Evolutionary conservation across 1,284 basidiomycete genomes (phyloP).

Genomic region (Leccinum subfulvum): DNA sequence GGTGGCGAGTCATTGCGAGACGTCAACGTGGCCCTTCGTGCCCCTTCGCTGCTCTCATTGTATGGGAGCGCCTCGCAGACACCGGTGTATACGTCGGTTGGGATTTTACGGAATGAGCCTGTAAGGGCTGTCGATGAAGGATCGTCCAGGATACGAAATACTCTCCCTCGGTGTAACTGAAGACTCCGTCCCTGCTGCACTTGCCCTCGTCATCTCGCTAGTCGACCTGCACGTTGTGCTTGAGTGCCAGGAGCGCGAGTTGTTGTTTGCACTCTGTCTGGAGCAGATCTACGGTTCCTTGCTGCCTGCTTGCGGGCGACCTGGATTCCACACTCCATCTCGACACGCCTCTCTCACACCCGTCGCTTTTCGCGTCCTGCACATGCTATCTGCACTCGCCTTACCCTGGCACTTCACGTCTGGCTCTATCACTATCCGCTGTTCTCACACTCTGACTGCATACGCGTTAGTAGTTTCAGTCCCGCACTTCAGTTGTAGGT

Average conservation of each 20-base stretch:
- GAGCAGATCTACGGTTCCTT: slow-evolving; percentile 10
- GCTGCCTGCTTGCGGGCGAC: slow-evolving; percentile 28
- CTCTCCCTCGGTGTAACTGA: slow-evolving; percentile 4
- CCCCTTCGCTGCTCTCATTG: slow-evolving; percentile 27
- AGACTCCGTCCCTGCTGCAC: slow-evolving; percentile 14
- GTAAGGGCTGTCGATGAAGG: slow-evolving; percentile 17
- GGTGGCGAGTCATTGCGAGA: slow-evolving; percentile 25
- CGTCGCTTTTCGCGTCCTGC: slow-evolving; percentile 5
- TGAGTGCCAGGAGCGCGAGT: slow-evolving; percentile 23
- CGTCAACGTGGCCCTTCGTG: slow-evolving; percentile 10
- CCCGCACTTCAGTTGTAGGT: slow-evolving; percentile 31
- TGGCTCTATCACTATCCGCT: slow-evolving; percentile 27
- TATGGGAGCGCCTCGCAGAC: slow-evolving; percentile 22
- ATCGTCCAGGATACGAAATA: slow-evolving; percentile 12
- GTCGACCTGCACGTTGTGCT: slow-evolving; percentile 28
- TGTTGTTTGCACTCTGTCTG: slow-evolving; percentile 9
- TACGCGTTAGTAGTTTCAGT: slow-evolving; percentile 28
- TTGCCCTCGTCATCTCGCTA: slow-evolving; percentile 31
- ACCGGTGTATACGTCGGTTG: slow-evolving; percentile 12
- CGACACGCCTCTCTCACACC: slow-evolving; percentile 5
- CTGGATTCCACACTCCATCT: slow-evolving; percentile 11
- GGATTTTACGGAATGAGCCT: slow-evolving; percentile 12
- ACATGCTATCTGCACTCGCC: slow-evolving; percentile 18
- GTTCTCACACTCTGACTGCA: slow-evolving; percentile 23
- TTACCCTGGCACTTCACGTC: slow-evolving; percentile 23